Conservation (phyloP, 2,329 filamentous ascomycete genomes). For the Colletotrichum shisoi region DNA sequence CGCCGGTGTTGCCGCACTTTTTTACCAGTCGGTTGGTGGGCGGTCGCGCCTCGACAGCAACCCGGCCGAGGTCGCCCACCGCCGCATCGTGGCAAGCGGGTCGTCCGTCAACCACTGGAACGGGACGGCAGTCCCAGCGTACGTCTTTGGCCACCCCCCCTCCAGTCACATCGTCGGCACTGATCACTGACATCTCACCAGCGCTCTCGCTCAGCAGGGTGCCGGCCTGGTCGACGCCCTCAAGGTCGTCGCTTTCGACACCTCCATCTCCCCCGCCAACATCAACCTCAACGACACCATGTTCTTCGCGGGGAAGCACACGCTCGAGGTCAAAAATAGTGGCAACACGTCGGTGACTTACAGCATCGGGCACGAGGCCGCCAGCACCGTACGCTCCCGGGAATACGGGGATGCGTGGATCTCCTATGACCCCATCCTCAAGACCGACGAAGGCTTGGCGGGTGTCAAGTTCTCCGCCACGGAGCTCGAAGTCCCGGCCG, state of each 20-base stretch:
- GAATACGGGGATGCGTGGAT: neutral
- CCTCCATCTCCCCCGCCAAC: constrained; percentile 55
- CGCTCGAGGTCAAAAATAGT: constrained; percentile 65
- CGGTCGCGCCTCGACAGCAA: neutral
- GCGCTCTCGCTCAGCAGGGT: constrained; percentile 46
- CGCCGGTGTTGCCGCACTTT: too few relatives aligned
- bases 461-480: constrained; percentile 53
- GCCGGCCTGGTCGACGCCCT: constrained; percentile 67
- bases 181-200: neutral
- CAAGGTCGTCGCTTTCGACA: constrained; percentile 49
- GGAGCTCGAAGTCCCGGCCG: constrained; percentile 53
- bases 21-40: too few relatives aligned
- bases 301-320: constrained; percentile 57
- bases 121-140: constrained; percentile 31
- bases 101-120: constrained; percentile 20
- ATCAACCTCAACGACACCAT: constrained; percentile 71
- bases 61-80: constrained; percentile 11
- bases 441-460: constrained; percentile 50
- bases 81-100: constrained; percentile 22
- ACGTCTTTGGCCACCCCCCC: neutral
- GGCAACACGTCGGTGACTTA: constrained; percentile 59
- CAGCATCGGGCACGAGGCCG: constrained; percentile 58
- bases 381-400: constrained; percentile 57
- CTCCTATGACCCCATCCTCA: constrained; percentile 53
- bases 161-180: too few relatives aligned